These are phyloP conservation scores for Elaeis guineensis DNA, from an alignment of 176 grass and related monocot species.

Conservation along the genomic window DNA sequence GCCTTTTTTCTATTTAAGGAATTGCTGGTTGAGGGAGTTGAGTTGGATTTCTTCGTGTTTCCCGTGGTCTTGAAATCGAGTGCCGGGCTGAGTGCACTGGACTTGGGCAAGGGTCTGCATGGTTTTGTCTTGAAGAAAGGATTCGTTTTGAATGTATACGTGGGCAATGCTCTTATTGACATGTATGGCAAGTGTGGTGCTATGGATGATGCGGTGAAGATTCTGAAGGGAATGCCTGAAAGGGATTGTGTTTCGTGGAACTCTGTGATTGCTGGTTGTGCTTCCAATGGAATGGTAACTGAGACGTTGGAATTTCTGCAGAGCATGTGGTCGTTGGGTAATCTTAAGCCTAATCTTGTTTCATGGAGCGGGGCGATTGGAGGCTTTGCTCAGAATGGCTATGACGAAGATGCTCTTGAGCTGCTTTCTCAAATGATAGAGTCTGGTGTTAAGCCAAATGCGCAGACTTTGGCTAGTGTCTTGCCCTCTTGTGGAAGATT, in stretches of 20 bases:
- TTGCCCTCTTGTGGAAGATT: slow-evolving; percentile 23
- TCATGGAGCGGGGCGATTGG: slow-evolving; percentile 24
- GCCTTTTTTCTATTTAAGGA: slow-evolving; percentile 3
- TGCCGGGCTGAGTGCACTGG: slow-evolving; percentile 10
- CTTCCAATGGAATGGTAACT: slow-evolving; percentile 18
- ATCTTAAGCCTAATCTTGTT: slow-evolving; percentile 24
- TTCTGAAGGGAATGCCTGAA: slow-evolving; percentile 15
- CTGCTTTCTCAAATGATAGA: slow-evolving; percentile 17
- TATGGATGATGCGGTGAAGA: slow-evolving; percentile 12
- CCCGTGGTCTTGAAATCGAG: slow-evolving; percentile 23
- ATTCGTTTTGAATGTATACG: slow-evolving; percentile 14
- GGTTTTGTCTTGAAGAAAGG: slow-evolving; percentile 12
- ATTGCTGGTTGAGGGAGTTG: slow-evolving; percentile 10
- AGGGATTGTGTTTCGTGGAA: slow-evolving; percentile 30
- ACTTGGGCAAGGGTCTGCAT: slow-evolving; percentile 18
- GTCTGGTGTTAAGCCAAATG: slow-evolving; percentile 22
- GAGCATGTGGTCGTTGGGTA: slow-evolving; percentile 5
- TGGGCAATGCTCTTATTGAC: slow-evolving; percentile 22
- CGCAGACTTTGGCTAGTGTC: slow-evolving; percentile 22
- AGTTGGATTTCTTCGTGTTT: slow-evolving; percentile 22
- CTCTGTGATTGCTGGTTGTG: slow-evolving; percentile 19
- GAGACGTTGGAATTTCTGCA: slow-evolving; percentile 22
- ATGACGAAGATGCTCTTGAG: slow-evolving; percentile 22
- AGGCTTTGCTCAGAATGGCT: slow-evolving; percentile 22
- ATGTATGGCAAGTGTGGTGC: slow-evolving; percentile 33